Conservation (phyloP, 2,329 filamentous ascomycete genomes). For the Diatrype stigma region DNA sequence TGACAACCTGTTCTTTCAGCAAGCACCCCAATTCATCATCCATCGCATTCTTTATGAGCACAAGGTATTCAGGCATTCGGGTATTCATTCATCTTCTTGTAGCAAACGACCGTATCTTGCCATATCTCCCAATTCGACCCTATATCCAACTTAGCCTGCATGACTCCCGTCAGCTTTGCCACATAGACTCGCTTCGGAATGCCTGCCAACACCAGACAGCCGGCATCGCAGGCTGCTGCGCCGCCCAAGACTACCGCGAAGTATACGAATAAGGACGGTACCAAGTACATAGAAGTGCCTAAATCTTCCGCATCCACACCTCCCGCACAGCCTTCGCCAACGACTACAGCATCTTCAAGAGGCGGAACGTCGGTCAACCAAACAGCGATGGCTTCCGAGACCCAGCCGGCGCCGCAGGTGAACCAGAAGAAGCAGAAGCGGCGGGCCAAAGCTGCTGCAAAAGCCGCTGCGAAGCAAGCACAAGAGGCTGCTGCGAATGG, state of each 20-base stretch:
- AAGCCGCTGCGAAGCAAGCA: conserved; percentile 51
- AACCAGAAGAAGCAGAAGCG: conserved; percentile 97
- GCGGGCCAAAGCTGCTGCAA: conserved; percentile 76
- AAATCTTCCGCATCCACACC: conserved; percentile 49
- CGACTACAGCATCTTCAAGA: conserved; percentile 33
- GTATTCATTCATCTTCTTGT: neutral
- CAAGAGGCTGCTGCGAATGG: conserved; percentile 37
- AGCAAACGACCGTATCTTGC: conserved; percentile 9
- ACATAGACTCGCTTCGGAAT: conserved; percentile 27
- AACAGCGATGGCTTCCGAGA: conserved; percentile 19
- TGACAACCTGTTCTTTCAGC: neutral
- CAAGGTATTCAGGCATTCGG: too few relatives aligned
- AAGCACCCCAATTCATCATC: neutral
- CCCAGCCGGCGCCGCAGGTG: conserved; percentile 45
- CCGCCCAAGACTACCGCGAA: conserved; percentile 52
- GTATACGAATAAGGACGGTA: conserved; percentile 65
- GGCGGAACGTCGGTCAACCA: conserved; percentile 28
- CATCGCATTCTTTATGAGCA: neutral
- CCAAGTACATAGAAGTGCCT: conserved; percentile 64
- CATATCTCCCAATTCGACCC: conserved; percentile 5
- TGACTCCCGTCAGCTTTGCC: conserved; percentile 17
- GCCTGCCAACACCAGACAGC: conserved; percentile 51
- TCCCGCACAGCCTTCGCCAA: conserved; percentile 51
- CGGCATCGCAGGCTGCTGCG: conserved; percentile 45
- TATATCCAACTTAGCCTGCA: conserved; percentile 13